Conservation (phyloP, 2,329 filamentous ascomycete species). For the Drechmeria coniospora region DNA sequence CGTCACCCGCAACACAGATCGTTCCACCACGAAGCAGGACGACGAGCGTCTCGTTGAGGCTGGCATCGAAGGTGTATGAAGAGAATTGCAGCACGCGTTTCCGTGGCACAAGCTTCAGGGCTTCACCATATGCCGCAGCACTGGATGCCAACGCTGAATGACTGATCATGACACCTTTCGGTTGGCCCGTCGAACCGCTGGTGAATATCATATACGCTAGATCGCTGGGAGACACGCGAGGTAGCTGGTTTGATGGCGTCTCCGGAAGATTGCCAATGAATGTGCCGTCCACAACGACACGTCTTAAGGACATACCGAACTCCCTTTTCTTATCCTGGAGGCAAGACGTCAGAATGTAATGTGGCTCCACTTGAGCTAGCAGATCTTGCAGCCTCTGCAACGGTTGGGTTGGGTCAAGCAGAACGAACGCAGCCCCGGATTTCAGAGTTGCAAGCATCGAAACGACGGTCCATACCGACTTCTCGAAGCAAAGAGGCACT, state of each 20-base stretch:
- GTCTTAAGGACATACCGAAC: not conserved
- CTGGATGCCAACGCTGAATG: conserved; percentile 1
- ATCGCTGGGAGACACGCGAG: not conserved
- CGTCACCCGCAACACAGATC: conserved; percentile 1
- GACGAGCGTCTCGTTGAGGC: conserved; percentile 1
- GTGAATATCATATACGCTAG: conserved; percentile 39
- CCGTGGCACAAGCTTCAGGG: not conserved
- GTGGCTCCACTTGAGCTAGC: not conserved
- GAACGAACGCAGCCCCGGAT: conserved; percentile 6
- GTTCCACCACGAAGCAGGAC: conserved; percentile 1
- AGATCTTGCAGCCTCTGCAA: conserved; percentile 1
- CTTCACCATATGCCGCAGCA: not conserved
- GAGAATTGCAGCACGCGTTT: conserved; percentile 2
- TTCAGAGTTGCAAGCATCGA: conserved; percentile 3
- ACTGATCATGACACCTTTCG: conserved; percentile 35
- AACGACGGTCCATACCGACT: conserved; percentile 3
- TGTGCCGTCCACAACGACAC: not conserved
- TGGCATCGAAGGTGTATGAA: conserved; percentile 1
- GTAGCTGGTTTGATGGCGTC: not conserved
- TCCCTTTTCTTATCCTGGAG: not conserved
- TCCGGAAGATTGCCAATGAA: not conserved
- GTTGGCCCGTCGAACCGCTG: conserved; percentile 40
- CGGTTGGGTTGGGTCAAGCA: conserved; percentile 5
- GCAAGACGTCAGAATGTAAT: not conserved
- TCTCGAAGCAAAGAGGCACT: conserved; percentile 3